Evolutionary conservation across 441 rosid species (phyloP), one percentile per base, ranked within the genome.

Genomic region (Eruca vesicaria): DNA sequence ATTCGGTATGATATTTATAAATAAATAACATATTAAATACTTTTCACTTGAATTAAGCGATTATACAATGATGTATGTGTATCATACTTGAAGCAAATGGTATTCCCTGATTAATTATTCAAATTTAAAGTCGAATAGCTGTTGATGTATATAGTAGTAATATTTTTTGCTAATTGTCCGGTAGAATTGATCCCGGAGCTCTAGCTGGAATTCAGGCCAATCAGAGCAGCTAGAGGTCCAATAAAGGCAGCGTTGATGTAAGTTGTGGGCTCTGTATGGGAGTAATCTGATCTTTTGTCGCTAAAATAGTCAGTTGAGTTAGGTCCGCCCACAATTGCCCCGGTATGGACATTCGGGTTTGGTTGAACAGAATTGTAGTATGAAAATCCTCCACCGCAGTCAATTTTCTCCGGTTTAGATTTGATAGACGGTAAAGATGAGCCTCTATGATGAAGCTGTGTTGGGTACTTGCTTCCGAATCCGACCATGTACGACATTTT

Each of bases 261-360:
- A 67, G 92, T 89, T 33, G 89, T 73, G 0, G 92, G 88, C 74
- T 89, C 94, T 1, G 88, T 68, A 68, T 87, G 90, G 3, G 88
- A 76, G 59, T 80, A 85, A 67, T 85, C 94, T 15, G 88, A 59
- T 76, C 87, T 86, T 23, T 36, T 8, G 70, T 89, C 92, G 10
- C 59, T 77, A 71, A 79, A 89, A 18, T 23, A 68, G 73, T 89
- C 92, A 1, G 73, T 68, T 10, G 80, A 82, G 69, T 82, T 73
- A 0, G 92, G 94, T 18, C 92, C 94, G 3, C 94, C 94, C 12
- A 85, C 90, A 28, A 87, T 79, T 11, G 94, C 89, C 0, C 94
- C 92, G 16, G 69, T 83, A 56, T 86, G 89, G 14, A 63, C 63
- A 69, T 87, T 89, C 3, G 84, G 88, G 57, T 89, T 86, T 7